Conservation (phyloP, 371 early-diverging fungal species). For the Fennellomyces sp. region DNA sequence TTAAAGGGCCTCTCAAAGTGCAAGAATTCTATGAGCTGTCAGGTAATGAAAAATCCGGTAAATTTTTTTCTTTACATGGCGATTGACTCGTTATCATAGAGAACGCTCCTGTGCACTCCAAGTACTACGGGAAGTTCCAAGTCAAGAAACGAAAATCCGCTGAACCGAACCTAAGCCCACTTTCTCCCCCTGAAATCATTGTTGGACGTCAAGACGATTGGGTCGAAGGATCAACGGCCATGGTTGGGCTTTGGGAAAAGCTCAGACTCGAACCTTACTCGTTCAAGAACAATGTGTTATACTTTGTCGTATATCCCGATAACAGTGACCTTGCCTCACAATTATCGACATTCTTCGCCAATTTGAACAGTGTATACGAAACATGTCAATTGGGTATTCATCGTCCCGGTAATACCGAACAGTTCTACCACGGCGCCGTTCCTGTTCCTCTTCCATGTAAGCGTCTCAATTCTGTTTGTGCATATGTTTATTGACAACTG, state of each 20-base stretch:
- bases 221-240: constrained; percentile 56
- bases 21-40: constrained; percentile 51
- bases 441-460: constrained; percentile 51
- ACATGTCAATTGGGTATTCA: constrained; percentile 54
- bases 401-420: constrained; percentile 45
- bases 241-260: constrained; percentile 66
- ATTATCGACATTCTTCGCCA: constrained; percentile 54
- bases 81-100: constrained; percentile 24
- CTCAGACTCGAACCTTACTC: constrained; percentile 62
- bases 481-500: background rate
- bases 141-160: constrained; percentile 60
- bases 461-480: background rate
- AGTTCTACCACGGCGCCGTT: constrained; percentile 45
- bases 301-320: constrained; percentile 60
- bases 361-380: constrained; percentile 55
- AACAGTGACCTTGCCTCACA: constrained; percentile 39
- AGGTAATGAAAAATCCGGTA: constrained; percentile 24
- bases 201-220: constrained; percentile 59
- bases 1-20: constrained; percentile 47
- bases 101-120: constrained; percentile 56
- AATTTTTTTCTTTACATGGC: background rate
- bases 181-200: constrained; percentile 58
- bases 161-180: constrained; percentile 49
- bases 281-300: constrained; percentile 51
- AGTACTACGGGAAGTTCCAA: constrained; percentile 63